phyloP scores from a whole-genome alignment of 1,284 basidiomycete genomes.

The Ustilago cynodontis region DNA sequence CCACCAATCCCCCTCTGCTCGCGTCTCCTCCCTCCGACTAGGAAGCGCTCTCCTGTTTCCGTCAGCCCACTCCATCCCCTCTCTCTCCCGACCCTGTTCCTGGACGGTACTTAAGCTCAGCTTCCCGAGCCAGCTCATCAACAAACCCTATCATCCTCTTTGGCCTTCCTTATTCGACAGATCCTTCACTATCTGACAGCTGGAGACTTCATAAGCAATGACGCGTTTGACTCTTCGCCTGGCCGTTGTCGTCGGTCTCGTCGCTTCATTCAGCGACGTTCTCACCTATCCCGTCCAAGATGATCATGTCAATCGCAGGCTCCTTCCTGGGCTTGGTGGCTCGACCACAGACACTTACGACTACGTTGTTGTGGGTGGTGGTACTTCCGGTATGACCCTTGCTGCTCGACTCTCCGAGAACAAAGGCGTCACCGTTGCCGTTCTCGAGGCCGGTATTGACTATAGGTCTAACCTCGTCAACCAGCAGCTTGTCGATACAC shows the following conservation, averaged over 20 bases:
- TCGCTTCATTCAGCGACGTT: slow-evolving; percentile 20
- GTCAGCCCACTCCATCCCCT: neutral
- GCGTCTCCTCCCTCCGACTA: neutral
- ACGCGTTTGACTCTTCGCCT: slow-evolving; percentile 15
- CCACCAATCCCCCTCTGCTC: neutral
- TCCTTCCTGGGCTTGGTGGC: neutral
- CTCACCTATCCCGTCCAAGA: slow-evolving; percentile 9
- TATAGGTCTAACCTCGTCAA: slow-evolving; percentile 35
- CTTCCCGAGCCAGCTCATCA: neutral
- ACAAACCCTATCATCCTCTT: neutral
- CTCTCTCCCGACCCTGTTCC: neutral
- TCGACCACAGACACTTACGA: slow-evolving; percentile 36
- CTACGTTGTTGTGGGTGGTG: slow-evolving; percentile 58
- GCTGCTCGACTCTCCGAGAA: slow-evolving; percentile 58
- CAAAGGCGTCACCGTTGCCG: slow-evolving; percentile 47
- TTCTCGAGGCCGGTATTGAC: slow-evolving; percentile 60
- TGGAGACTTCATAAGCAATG: slow-evolving; percentile 9
- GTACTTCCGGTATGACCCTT: slow-evolving; percentile 56
- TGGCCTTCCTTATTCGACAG: neutral
- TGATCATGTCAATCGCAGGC: neutral
- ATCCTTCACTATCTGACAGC: neutral
- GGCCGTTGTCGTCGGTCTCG: slow-evolving; percentile 20
- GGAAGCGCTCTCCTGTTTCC: neutral
- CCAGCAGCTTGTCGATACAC: slow-evolving; percentile 45
- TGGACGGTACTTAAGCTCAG: neutral